Percentiles rank a stretch among this genome's conserved stretches.
These are phyloP conservation scores for Nephromyces sp. DNA, from an alignment of 169 alveolate species.

Conservation along the genomic window DNA sequence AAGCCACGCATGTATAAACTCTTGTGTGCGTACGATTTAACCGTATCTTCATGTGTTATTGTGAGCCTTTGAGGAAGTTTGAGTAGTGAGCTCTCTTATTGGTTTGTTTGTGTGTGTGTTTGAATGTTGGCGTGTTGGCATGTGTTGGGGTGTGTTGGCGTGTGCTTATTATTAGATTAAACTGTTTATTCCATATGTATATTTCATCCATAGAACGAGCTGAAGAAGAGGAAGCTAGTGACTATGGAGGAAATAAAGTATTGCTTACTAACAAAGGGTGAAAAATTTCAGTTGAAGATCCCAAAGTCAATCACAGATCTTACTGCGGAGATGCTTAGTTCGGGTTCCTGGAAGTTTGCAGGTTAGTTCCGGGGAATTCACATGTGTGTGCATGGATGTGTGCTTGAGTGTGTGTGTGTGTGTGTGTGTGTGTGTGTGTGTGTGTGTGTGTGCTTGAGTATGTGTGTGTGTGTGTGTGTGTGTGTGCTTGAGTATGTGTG, in stretches of 20 bases:
- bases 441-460: no score
- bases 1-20: no score
- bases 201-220: slow-evolving; percentile 3
- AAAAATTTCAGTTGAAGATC: slow-evolving; percentile 42
- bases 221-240: slow-evolving; percentile 40
- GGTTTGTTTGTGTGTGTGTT: neutral
- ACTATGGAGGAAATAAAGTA: slow-evolving; percentile 20
- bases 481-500: no score
- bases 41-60: neutral
- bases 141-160: neutral
- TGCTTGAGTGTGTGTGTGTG: no score
- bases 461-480: no score
- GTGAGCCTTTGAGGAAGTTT: neutral
- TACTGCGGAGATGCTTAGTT: slow-evolving; percentile 62
- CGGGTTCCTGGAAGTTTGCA: slow-evolving; percentile 65
- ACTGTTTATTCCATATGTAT: neutral
- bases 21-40: neutral
- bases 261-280: slow-evolving; percentile 57
- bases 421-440: no score
- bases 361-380: no score
- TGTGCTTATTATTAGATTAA: neutral
- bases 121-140: no score
- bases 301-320: slow-evolving; percentile 67
- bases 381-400: no score
- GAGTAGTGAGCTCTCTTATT: neutral